Evolutionary conservation across 2,329 filamentous ascomycete genomes (phyloP).

Genomic region (Pseudocercospora fuligena): DNA sequence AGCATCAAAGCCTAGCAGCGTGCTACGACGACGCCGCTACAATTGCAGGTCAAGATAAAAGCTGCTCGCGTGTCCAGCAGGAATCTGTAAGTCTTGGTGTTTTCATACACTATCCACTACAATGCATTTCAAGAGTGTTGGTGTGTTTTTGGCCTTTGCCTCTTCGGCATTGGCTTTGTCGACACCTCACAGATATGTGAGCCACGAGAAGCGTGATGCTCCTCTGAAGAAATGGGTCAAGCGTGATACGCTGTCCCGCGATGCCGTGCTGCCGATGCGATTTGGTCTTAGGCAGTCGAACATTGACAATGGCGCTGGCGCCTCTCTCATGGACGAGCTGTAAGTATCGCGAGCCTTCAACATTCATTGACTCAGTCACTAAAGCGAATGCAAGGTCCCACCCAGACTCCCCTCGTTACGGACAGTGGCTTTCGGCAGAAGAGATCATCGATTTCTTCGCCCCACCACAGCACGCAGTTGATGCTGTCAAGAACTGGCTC

Average conservation of each 20-base stretch:
- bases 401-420: conserved; percentile 47
- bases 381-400: conserved; percentile 31
- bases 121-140: conserved; percentile 5
- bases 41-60: background rate
- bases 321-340: conserved; percentile 26
- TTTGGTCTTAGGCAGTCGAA: conserved; percentile 32
- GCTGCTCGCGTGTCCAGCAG: background rate
- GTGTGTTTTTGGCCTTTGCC: background rate
- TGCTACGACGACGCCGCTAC: background rate
- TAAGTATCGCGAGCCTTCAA: conserved; percentile 2
- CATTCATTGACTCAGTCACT: background rate
- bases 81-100: background rate
- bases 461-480: conserved; percentile 43
- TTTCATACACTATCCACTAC: background rate
- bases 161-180: conserved; percentile 10
- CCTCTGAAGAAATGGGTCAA: conserved; percentile 46
- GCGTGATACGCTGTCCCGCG: conserved; percentile 37
- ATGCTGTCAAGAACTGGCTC: conserved; percentile 48
- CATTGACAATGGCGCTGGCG: conserved; percentile 25
- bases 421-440: conserved; percentile 48
- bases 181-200: conserved; percentile 38
- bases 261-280: conserved; percentile 36
- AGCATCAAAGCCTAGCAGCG: background rate
- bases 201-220: conserved; percentile 49
- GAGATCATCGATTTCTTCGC: conserved; percentile 37